Evolutionary conservation across 1,284 basidiomycete genomes (phyloP).

Genomic region (Erythrobasidium hasegawianum): DNA sequence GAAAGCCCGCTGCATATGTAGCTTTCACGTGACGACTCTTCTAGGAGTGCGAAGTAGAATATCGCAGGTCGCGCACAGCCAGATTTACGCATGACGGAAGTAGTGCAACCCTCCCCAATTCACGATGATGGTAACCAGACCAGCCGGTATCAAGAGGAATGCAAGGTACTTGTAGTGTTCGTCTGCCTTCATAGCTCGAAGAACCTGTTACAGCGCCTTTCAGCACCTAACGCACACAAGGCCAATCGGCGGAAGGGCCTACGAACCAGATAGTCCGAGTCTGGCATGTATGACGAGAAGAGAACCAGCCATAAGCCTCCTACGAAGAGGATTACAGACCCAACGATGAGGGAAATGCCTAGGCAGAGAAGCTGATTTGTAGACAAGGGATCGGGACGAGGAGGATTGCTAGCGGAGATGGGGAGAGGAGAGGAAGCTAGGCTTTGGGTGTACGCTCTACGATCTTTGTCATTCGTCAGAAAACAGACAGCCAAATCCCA

Average conservation of each 20-base stretch:
- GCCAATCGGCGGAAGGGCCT: background rate
- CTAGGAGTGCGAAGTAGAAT: no score
- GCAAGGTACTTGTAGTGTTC: conserved; percentile 73
- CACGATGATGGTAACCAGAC: conserved; percentile 81
- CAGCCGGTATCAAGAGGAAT: conserved; percentile 72
- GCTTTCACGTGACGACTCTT: no score
- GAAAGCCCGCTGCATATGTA: no score
- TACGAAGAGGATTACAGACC: conserved; percentile 9
- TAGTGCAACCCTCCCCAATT: conserved; percentile 65
- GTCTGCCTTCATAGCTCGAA: conserved; percentile 20
- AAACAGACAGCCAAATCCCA: no score
- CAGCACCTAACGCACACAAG: background rate
- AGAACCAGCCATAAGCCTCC: conserved; percentile 15
- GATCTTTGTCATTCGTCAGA: no score
- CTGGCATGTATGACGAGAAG: conserved; percentile 22
- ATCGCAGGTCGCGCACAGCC: no score
- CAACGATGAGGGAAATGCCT: conserved; percentile 13
- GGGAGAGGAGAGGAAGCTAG: no score
- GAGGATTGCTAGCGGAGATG: background rate
- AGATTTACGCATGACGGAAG: conserved; percentile 34
- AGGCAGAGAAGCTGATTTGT: conserved; percentile 5
- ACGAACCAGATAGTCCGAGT: conserved; percentile 10
- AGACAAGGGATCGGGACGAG: conserved; percentile 10
- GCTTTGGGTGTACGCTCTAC: no score
- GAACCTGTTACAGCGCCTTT: conserved; percentile 2